phyloP scores from a whole-genome alignment of 2,329 filamentous ascomycete genomes.

The Elsinoe batatas region DNA sequence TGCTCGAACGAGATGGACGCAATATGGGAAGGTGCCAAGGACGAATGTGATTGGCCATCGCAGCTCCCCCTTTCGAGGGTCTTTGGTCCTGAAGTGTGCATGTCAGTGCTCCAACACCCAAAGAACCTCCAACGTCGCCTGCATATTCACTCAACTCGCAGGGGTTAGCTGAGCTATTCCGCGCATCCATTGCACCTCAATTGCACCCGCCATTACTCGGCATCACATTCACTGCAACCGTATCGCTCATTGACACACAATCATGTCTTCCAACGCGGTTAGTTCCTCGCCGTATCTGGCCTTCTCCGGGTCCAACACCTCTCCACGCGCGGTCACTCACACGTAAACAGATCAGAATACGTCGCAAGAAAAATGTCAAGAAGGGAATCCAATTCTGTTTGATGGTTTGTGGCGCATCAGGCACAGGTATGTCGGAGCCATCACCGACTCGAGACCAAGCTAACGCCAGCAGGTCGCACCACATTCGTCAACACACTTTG shows the following conservation, averaged over 20 bases:
- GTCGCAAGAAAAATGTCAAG: slow-evolving; percentile 99
- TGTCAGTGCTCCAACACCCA: slow-evolving; percentile 4
- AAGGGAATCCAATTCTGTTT: slow-evolving; percentile 99
- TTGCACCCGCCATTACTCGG: slow-evolving; percentile 1
- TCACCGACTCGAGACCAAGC: neutral
- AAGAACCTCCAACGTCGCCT: slow-evolving; percentile 10
- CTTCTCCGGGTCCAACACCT: slow-evolving; percentile 15
- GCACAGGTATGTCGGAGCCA: slow-evolving; percentile 59
- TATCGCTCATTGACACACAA: slow-evolving; percentile 4
- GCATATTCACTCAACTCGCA: slow-evolving; percentile 8
- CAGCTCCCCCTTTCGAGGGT: slow-evolving; percentile 9
- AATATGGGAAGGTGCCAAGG: slow-evolving; percentile 6
- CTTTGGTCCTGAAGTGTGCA: neutral
- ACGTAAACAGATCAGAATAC: slow-evolving; percentile 73
- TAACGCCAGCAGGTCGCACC: slow-evolving; percentile 60
- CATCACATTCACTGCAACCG: neutral
- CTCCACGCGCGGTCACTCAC: slow-evolving; percentile 13
- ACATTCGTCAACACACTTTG: slow-evolving; percentile 99
- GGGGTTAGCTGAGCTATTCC: slow-evolving; percentile 6
- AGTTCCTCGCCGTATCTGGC: neutral
- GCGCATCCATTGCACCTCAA: slow-evolving; percentile 3
- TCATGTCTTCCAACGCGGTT: slow-evolving; percentile 16
- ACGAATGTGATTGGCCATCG: neutral
- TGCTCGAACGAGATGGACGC: neutral
- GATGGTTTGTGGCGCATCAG: slow-evolving; percentile 99